Conservation (phyloP, 2,329 filamentous ascomycete species). For the Tolypocladium nubicola region DNA sequence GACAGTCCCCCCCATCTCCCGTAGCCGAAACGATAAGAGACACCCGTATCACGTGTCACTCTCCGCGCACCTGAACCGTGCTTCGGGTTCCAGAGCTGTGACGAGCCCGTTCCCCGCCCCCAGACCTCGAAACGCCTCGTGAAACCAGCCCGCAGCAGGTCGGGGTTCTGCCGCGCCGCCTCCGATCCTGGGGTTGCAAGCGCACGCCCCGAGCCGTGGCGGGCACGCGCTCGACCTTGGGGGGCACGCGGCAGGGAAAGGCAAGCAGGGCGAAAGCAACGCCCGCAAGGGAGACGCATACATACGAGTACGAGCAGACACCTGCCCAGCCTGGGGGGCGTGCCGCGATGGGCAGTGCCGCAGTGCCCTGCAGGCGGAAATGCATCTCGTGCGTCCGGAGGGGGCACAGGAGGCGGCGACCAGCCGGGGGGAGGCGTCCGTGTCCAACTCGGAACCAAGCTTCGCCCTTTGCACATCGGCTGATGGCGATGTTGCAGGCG, state of each 20-base stretch:
- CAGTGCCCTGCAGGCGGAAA: slow-evolving; percentile 2
- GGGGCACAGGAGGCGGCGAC: neutral
- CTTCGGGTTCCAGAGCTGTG: neutral
- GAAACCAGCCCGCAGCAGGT: neutral
- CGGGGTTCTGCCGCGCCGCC: neutral
- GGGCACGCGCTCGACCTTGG: neutral
- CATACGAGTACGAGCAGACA: neutral
- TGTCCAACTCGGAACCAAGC: neutral
- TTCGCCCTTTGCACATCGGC: neutral
- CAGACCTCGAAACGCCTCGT: neutral
- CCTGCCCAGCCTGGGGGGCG: neutral
- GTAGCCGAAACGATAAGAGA: neutral
- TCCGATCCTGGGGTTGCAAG: neutral
- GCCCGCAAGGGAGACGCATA: neutral
- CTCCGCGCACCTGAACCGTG: neutral
- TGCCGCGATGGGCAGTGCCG: neutral
- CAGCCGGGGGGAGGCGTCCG: neutral
- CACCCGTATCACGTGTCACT: neutral
- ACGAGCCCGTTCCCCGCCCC: neutral
- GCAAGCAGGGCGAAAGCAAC: neutral
- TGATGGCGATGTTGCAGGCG: neutral
- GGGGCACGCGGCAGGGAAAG: neutral
- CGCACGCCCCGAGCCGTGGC: neutral
- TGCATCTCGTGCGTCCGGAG: slow-evolving; percentile 1
- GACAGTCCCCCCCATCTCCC: neutral